phyloP scores from a whole-genome alignment of 129 eudicot genomes.

The Artemisia argyi region DNA sequence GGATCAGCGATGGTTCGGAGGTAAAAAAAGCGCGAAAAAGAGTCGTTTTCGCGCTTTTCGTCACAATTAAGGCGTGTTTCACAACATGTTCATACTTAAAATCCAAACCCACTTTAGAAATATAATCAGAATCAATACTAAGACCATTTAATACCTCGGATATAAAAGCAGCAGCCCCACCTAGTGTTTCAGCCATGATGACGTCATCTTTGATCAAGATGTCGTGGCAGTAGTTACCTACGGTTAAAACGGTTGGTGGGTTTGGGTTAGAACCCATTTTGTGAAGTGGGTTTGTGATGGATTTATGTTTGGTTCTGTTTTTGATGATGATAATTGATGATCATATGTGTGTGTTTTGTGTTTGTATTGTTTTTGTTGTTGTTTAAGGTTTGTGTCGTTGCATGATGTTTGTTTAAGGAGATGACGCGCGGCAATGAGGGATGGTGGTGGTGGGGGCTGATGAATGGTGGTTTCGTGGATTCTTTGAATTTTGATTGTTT shows the following conservation, averaged over 20 bases:
- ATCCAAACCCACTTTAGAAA: slow-evolving; percentile 79
- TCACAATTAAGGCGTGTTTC: slow-evolving; percentile 44
- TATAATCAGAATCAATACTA: slow-evolving; percentile 40
- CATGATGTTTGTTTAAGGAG: no score
- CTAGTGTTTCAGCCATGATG: slow-evolving; percentile 68
- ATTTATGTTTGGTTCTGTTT: background rate
- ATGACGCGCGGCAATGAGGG: no score
- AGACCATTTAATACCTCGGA: slow-evolving; percentile 67
- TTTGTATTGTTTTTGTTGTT: background rate
- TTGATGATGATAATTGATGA: background rate
- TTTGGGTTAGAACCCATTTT: slow-evolving; percentile 30
- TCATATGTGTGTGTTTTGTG: slow-evolving; percentile 24
- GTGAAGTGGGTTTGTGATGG: slow-evolving; percentile 22
- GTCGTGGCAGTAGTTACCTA: slow-evolving; percentile 95
- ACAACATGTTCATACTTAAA: slow-evolving; percentile 42
- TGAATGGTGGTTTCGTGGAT: no score
- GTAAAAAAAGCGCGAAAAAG: slow-evolving; percentile 72
- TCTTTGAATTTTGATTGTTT: no score
- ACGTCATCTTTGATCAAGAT: slow-evolving; percentile 65
- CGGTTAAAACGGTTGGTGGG: slow-evolving; percentile 47
- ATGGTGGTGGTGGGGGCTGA: no score
- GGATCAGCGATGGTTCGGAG: slow-evolving; percentile 40
- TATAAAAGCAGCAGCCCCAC: slow-evolving; percentile 92
- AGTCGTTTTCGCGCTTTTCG: slow-evolving; percentile 47
- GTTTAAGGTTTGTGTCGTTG: no score